Evolutionary conservation across 2,329 filamentous ascomycete genomes (phyloP).

Genomic region (Pyrenochaeta sp.): DNA sequence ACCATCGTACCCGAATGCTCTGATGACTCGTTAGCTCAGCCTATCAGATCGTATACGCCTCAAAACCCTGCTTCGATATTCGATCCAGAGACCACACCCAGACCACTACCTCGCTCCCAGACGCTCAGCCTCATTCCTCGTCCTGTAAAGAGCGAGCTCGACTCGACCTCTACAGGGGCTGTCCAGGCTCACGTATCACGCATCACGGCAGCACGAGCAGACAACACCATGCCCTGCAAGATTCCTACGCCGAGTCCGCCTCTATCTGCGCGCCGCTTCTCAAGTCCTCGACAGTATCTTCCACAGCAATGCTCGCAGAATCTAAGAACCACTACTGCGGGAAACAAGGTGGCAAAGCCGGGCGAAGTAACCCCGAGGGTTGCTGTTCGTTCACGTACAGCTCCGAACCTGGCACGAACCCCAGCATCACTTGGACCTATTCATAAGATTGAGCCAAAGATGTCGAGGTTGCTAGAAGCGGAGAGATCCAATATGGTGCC

Average conservation of each 20-base stretch:
- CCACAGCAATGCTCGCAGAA: constrained; percentile 19
- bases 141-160: constrained; percentile 20
- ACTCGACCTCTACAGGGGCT: constrained; percentile 9
- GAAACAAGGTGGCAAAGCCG: no score
- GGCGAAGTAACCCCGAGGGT: no score
- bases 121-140: constrained; percentile 45
- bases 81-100: constrained; percentile 24
- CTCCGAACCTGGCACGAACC: constrained; percentile 34
- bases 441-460: no score
- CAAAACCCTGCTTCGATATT: constrained; percentile 1
- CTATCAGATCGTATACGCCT: constrained; percentile 1
- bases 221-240: constrained; percentile 23
- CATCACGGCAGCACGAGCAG: constrained; percentile 10
- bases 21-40: not conserved
- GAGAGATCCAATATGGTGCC: no score
- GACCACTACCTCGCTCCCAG: constrained; percentile 34
- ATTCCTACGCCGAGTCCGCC: constrained; percentile 41
- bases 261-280: constrained; percentile 18
- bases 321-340: constrained; percentile 25
- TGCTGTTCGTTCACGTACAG: constrained; percentile 38
- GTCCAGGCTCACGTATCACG: constrained; percentile 6
- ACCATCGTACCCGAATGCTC: constrained; percentile 5
- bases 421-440: constrained; percentile 7
- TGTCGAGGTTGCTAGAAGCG: not conserved
- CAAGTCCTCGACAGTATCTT: constrained; percentile 38